A percentile compares a stretch with the other conserved stretches of the same genome.
Evolutionary conservation across 2,329 filamentous ascomycete species (phyloP).

Genomic region (Lachnellula occidentalis): DNA sequence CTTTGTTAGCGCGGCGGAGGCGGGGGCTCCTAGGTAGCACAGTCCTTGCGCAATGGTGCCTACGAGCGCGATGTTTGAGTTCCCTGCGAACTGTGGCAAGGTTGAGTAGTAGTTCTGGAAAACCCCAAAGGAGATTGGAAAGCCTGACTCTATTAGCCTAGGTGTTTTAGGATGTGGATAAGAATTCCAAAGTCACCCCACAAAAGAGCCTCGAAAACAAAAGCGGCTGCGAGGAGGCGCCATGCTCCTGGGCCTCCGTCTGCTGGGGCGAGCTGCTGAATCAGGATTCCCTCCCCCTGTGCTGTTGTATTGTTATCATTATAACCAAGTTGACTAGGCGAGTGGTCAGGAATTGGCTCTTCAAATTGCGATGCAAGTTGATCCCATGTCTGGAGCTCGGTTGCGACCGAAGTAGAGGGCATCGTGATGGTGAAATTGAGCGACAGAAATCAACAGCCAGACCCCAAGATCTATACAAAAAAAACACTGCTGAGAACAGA

Average conservation of each 20-base stretch:
- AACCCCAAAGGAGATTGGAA: constrained; percentile 63
- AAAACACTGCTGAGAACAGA: too few relatives aligned
- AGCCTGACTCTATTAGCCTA: constrained; percentile 42
- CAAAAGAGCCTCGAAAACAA: constrained; percentile 16
- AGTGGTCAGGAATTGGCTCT: too few relatives aligned
- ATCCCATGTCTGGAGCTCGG: neutral
- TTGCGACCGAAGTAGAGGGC: neutral
- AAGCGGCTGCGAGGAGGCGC: constrained; percentile 12
- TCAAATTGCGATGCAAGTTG: neutral
- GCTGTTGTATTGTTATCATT: constrained; percentile 34
- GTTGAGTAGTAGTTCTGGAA: constrained; percentile 65
- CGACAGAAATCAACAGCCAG: too few relatives aligned
- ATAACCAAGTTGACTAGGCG: too few relatives aligned
- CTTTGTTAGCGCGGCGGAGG: constrained; percentile 31
- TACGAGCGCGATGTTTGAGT: constrained; percentile 52
- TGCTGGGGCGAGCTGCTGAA: constrained; percentile 6
- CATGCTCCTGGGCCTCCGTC: constrained; percentile 14
- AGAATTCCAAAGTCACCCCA: constrained; percentile 7
- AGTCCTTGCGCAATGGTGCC: constrained; percentile 44
- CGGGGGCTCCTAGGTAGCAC: constrained; percentile 32
- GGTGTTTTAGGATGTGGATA: constrained; percentile 30
- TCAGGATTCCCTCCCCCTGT: neutral
- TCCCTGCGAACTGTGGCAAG: constrained; percentile 49
- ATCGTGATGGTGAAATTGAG: neutral
- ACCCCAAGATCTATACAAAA: too few relatives aligned